phyloP scores from a whole-genome alignment of 257 asterid genomes.

The Solanum pimpinellifolium region DNA sequence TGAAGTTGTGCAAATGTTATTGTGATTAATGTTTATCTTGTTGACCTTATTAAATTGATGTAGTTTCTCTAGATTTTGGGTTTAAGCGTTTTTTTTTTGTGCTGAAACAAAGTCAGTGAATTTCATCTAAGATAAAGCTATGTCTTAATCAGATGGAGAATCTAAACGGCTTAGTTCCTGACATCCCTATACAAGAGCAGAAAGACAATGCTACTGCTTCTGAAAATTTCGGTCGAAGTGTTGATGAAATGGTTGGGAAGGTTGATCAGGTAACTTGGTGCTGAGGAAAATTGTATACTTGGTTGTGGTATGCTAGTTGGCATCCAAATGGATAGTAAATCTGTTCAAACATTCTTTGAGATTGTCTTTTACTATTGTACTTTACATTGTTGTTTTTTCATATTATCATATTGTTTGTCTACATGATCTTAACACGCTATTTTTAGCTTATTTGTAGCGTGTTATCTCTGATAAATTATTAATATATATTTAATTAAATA shows the following conservation, averaged over 20 bases:
- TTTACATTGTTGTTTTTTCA: neutral
- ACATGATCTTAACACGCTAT: neutral
- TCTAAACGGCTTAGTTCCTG: neutral
- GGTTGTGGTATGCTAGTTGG: neutral
- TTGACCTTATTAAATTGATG: neutral
- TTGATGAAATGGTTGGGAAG: slow-evolving; percentile 30
- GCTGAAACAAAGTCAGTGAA: neutral
- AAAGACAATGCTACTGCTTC: neutral
- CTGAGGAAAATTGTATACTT: neutral
- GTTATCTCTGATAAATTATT: neutral
- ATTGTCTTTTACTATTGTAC: neutral
- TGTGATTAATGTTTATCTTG: neutral
- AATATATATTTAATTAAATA: neutral
- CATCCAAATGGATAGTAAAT: neutral
- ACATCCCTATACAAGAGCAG: slow-evolving; percentile 1
- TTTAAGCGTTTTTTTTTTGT: neutral
- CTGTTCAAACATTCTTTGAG: neutral
- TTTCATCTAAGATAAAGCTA: neutral
- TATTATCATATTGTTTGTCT: neutral
- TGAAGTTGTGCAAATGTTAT: neutral
- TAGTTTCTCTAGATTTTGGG: neutral
- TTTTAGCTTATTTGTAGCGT: neutral
- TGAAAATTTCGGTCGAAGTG: slow-evolving; percentile 31
- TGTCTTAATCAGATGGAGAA: slow-evolving; percentile 1
- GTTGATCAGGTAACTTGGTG: slow-evolving; percentile 36